Conservation (phyloP, 306 rosid species). For the Cucumis hystrix region DNA sequence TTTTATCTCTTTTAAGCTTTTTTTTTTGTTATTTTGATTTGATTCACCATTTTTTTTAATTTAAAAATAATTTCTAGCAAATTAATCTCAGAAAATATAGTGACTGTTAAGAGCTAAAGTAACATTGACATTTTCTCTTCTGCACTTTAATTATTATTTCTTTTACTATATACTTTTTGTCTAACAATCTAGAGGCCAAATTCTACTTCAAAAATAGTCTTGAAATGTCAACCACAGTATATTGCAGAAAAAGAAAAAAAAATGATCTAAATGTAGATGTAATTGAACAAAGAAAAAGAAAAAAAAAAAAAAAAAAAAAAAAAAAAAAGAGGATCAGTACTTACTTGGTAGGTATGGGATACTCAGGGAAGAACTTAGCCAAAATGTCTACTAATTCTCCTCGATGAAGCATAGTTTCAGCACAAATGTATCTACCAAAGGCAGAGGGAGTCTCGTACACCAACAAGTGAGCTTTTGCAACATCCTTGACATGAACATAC, state of each 20-base stretch:
- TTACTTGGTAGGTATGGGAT: constrained; percentile 76
- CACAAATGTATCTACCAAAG: constrained; percentile 62
- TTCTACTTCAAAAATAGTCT: too few species aligned
- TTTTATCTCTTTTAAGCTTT: neutral
- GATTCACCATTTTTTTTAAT: neutral
- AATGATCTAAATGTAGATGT: too few species aligned
- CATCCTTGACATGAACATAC: constrained; percentile 66
- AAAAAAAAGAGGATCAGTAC: neutral
- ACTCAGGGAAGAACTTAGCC: constrained; percentile 62
- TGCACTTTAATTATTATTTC: too few species aligned
- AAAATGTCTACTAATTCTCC: constrained; percentile 68
- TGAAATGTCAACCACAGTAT: too few species aligned
- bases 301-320: too few species aligned
- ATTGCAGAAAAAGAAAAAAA: too few species aligned
- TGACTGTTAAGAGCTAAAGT: too few species aligned
- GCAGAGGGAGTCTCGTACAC: constrained; percentile 55
- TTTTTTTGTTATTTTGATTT: neutral
- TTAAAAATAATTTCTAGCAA: neutral
- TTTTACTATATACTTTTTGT: too few species aligned
- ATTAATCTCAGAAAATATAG: neutral
- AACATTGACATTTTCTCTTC: too few species aligned
- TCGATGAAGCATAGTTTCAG: constrained; percentile 61
- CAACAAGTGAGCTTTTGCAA: constrained; percentile 63
- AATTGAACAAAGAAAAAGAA: too few species aligned
- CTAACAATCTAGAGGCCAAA: too few species aligned